Evolutionary conservation across 1,139 yeast species (phyloP), one percentile per base, ranked within the genome.

Genomic region (Wickerhamomyces sp.): DNA sequence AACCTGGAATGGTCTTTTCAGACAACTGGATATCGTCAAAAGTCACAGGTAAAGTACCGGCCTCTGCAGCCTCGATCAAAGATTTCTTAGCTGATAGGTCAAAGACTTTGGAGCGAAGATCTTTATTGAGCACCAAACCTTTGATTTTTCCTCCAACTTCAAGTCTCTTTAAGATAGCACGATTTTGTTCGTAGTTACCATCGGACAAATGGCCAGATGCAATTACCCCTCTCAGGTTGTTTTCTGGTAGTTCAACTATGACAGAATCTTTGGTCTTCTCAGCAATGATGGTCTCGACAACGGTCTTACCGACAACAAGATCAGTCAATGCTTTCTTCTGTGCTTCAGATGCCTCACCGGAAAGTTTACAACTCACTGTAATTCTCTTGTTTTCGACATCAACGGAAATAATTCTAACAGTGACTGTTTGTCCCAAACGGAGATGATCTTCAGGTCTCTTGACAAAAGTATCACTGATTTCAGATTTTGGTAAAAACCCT

Each of bases 381-480:
- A 88, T 63, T 52, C 81, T 74, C 29, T 72, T 65, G 23, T 66
- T 64, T 13, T 70, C 76, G 18, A 68, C 59, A 45, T 83, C 78
- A 30, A 81, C 74, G 26, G 67, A 64, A 30, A 80, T 52, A 20
- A 91, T 66, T 47, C 81, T 75, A 6, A 85, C 93, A 23, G 70
- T 66, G 28, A 91, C 81, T 5, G 96, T 82, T 62, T 91, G 98
- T 4, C 96, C 96, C 17, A 85, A 54, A 45, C 77, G 78, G 51
- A 89, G 71, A 57, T 81, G 83, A 44, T 88, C 94, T 47, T 74
- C 75, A 15, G 95, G 88, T 36, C 77, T 76, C 38, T 69, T 70
- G 31, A 88, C 91, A 55, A 75, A 85, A 2, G 95, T 81, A 60
- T 91, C 97, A 35, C 95, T 83, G 49, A 91, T 85, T 62, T 91